Base-by-base conservation (phyloP, 441 rosid genomes). In the Gossypium trilobum region DNA sequence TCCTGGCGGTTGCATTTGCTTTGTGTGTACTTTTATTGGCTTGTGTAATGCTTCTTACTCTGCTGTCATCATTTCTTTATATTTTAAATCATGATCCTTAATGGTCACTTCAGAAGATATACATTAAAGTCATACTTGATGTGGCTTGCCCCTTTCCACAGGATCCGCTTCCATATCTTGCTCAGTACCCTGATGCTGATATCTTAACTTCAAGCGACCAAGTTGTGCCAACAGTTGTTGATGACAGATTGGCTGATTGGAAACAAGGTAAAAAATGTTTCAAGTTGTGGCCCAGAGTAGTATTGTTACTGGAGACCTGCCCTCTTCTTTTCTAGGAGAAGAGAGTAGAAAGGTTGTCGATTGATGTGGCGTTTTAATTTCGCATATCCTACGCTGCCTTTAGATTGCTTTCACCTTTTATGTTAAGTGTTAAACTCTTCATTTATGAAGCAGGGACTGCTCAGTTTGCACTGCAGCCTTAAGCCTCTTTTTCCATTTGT, bases 81-180 rank as follows among this genome's bases (percentile, higher is more conserved):
- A 31, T 69, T 69, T 16, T 51, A n/a, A 29, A 2, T 56, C 51
- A 11, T 56, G 66, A 33, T 56, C 36, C 52, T 71, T 22, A 33
- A 73, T 51, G 46, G 62, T 59, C 25, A 46, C 63, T 58, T 50
- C 19, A 29, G 70, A 52, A 46, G 69, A 56, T 58, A 5, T 58
- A 64, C 29, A 25, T 29, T 19, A 64, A 48, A 72, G 59, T 48
- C 74, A 58, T 73, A 56, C 39, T 63, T 62, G 66, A 13, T 59
- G 51, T 77, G 27, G 42, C 74, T 20, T 77, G 69, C 77, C 75
- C 75, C 73, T 54, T 77, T 75, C 63, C 81, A 46, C 91, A 95
- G 99, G 81, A 95, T 71, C 99, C 98, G 16, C 84, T 95, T 74
- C 99, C 99, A 56, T 95, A 91, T 83, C 84, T 95, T 84, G 98